A percentile compares a stretch with the other conserved stretches of the same genome.
Conservation (phyloP, 768 basidiomycete species). For the Lactarius sanguifluus region DNA sequence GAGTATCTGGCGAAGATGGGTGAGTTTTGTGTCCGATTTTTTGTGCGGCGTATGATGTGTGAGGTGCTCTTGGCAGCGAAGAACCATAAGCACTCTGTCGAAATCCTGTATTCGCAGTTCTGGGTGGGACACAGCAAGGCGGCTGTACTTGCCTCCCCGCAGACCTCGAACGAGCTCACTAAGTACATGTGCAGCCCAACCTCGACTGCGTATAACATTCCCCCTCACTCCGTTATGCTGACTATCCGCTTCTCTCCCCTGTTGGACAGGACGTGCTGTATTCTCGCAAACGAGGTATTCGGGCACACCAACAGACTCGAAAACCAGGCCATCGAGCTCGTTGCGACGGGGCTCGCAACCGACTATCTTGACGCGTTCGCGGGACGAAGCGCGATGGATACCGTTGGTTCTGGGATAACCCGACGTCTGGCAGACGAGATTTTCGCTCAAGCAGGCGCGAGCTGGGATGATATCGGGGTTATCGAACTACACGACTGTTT, state of each 20-base stretch:
- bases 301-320: constrained; percentile 69
- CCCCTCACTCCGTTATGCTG: too few species aligned
- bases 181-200: constrained; percentile 90
- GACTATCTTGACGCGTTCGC: constrained; percentile 67
- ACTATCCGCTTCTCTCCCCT: background rate
- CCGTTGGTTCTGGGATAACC: constrained; percentile 80
- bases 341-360: constrained; percentile 62
- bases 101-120: constrained; percentile 88
- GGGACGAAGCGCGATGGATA: constrained; percentile 69
- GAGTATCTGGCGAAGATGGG: constrained; percentile 77
- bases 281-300: constrained; percentile 78
- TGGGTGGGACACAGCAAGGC: constrained; percentile 73
- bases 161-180: constrained; percentile 71
- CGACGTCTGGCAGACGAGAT: constrained; percentile 59
- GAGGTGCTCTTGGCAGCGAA: constrained; percentile 56
- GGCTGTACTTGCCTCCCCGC: constrained; percentile 62
- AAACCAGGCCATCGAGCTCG: constrained; percentile 86
- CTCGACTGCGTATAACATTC: constrained; percentile 38
- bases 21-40: constrained; percentile 41
- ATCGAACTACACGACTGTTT: constrained; percentile 90
- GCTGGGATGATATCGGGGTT: constrained; percentile 48
- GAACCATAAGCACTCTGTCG: constrained; percentile 78
- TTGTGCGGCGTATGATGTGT: background rate
- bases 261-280: constrained; percentile 62
- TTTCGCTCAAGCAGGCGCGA: constrained; percentile 67